Base-by-base conservation (phyloP, 768 basidiomycete species). In the Amanita rubescens region DNA sequence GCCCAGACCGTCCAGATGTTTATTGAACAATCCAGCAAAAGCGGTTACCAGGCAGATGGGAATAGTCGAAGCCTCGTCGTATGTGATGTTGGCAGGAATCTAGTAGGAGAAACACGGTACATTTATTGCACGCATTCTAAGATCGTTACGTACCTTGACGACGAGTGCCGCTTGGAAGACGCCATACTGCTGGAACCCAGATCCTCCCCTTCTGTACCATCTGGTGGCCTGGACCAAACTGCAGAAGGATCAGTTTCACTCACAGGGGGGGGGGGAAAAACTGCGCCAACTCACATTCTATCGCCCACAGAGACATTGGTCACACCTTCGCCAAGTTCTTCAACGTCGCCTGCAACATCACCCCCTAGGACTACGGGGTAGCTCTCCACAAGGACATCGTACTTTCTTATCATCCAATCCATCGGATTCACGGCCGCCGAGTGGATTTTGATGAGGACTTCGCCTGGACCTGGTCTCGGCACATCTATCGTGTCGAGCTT, bases 401-500 rank as follows among this genome's bases (percentile, higher is more conserved):
- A 60, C 41, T 65, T 64, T 35, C 60, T 61, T 30, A 61, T 60
- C 48, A 66, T 65, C 67, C 70, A 75, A 62, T 72, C 76, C 53
- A 72, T 58, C n/a, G 78, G 80, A 59, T 81, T 79, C 9, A 80
- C 64, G 5, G 70, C 71, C 4, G 67, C 61, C 0, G 74, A 58
- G 32, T 67, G 58, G 45, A 75, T 54, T 57, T 73, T 72, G 54
- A 79, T 64, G 39, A 79, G 65, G 11, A 79, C 53, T 51, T 78
- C 70, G 11, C 70, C 70, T 2, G 63, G 60, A 3, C 71, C 68
- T 8, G 75, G 75, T 52, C 63, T 56, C 25, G 51, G 53, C 6
- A 58, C 58, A 3, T 54, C 42, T 4, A 58, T 57, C 2, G 59
- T 57, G 15, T 58, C 59, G 5, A 66, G 41, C 1, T 48, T 56